These are phyloP conservation scores for Terfezia boudieri DNA, from an alignment of 495 filamentous ascomycete genomes.

Conservation along the genomic window DNA sequence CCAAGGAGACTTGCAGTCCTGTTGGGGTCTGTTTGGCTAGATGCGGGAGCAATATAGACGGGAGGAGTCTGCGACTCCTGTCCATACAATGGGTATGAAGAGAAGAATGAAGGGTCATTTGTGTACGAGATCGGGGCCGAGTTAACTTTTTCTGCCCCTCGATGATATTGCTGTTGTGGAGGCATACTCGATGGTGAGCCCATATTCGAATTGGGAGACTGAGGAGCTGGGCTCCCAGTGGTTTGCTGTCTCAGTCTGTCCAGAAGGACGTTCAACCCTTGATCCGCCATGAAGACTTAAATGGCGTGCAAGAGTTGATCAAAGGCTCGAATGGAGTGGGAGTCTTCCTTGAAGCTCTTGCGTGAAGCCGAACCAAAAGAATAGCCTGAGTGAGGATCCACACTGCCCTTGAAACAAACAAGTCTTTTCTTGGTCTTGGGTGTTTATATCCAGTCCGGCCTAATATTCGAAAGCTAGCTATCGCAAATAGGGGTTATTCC, in stretches of 20 bases:
- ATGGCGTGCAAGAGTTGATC: too few relatives aligned
- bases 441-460: too few relatives aligned
- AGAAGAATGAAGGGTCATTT: background rate
- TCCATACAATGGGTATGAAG: background rate
- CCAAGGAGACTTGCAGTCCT: conserved; percentile 55
- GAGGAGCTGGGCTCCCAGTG: conserved; percentile 11
- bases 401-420: too few relatives aligned
- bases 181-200: background rate
- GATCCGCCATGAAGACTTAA: conserved; percentile 7
- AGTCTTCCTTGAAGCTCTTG: too few relatives aligned
- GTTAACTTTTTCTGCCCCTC: too few relatives aligned
- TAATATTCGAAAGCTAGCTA: too few relatives aligned
- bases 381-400: too few relatives aligned
- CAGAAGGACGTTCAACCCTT: conserved; percentile 13
- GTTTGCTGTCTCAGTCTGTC: conserved; percentile 15
- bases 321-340: too few relatives aligned
- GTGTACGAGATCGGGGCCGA: background rate
- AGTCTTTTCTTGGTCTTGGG: too few relatives aligned
- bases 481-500: too few relatives aligned
- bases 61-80: background rate
- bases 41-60: background rate
- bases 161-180: conserved; percentile 9
- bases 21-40: conserved; percentile 25
- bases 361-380: too few relatives aligned
- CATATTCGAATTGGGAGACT: background rate